Evolutionary conservation across 352 stramenopile genomes (phyloP).

Genomic region (Pythium phragmiticola): DNA sequence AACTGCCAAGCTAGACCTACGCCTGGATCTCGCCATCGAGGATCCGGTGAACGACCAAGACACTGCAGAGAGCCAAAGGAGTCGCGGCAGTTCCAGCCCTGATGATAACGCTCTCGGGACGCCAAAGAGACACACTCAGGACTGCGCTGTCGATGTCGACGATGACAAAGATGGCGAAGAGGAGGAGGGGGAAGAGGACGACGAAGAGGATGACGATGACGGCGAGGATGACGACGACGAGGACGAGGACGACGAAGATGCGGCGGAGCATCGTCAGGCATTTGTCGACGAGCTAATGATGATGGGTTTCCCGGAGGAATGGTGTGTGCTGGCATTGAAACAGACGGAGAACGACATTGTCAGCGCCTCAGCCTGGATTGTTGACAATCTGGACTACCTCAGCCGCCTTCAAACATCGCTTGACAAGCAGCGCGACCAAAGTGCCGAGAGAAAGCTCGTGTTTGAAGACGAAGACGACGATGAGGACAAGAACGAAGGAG

Average conservation of each 20-base stretch:
- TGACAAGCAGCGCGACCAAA: conserved; percentile 63
- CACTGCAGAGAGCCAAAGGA: neutral
- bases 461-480: conserved; percentile 79
- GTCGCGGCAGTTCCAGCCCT: neutral
- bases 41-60: neutral
- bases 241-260: conserved; percentile 50
- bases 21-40: conserved; percentile 17
- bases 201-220: conserved; percentile 32
- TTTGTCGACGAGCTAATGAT: conserved; percentile 92
- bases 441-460: conserved; percentile 25
- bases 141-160: neutral
- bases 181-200: conserved; percentile 22
- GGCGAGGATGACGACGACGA: conserved; percentile 48
- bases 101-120: neutral
- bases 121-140: neutral
- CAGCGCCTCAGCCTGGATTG: conserved; percentile 90
- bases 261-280: conserved; percentile 52
- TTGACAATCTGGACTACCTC: conserved; percentile 92
- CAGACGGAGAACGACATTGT: conserved; percentile 92
- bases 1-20: neutral
- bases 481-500: neutral
- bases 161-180: conserved; percentile 15
- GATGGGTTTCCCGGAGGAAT: conserved; percentile 93
- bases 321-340: conserved; percentile 89
- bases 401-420: conserved; percentile 75